Conservation (phyloP, 768 basidiomycete genomes). For the Russula ochroleuca region DNA sequence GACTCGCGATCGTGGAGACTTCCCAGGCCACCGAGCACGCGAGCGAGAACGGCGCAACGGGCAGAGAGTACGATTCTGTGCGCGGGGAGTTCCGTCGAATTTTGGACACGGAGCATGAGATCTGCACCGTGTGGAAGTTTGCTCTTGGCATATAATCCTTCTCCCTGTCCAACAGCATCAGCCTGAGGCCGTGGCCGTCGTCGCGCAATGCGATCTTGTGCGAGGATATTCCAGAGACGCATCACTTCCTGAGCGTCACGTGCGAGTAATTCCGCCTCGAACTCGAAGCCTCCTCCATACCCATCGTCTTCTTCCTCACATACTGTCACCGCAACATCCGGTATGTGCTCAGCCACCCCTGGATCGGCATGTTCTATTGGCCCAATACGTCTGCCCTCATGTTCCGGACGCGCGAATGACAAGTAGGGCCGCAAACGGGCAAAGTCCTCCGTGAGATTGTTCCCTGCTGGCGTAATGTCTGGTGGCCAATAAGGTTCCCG, state of each 20-base stretch:
- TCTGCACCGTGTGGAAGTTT: slow-evolving; percentile 56
- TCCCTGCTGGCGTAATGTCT: slow-evolving; percentile 52
- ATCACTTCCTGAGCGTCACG: slow-evolving; percentile 37
- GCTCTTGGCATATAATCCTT: neutral
- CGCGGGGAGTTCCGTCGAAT: slow-evolving; percentile 45
- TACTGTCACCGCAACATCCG: neutral
- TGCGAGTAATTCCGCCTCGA: slow-evolving; percentile 29
- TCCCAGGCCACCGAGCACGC: slow-evolving; percentile 39
- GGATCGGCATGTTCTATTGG: too few species aligned
- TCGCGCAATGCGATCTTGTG: slow-evolving; percentile 16
- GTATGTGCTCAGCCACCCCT: neutral
- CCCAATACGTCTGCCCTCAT: slow-evolving; percentile 28
- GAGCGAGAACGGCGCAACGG: slow-evolving; percentile 47
- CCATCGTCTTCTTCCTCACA: slow-evolving; percentile 30
- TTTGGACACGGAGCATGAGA: slow-evolving; percentile 46
- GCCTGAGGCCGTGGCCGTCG: neutral
- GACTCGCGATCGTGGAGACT: slow-evolving; percentile 25
- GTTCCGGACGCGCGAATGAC: neutral
- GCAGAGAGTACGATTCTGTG: slow-evolving; percentile 65
- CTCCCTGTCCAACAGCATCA: slow-evolving; percentile 3
- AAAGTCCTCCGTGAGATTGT: slow-evolving; percentile 61
- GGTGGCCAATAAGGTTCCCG: slow-evolving; percentile 63
- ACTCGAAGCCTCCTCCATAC: slow-evolving; percentile 26
- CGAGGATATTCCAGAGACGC: slow-evolving; percentile 29
- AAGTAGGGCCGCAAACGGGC: slow-evolving; percentile 60